These are phyloP conservation scores for Neurospora cerealis DNA, from an alignment of 495 filamentous ascomycete genomes.

Conservation along the genomic window DNA sequence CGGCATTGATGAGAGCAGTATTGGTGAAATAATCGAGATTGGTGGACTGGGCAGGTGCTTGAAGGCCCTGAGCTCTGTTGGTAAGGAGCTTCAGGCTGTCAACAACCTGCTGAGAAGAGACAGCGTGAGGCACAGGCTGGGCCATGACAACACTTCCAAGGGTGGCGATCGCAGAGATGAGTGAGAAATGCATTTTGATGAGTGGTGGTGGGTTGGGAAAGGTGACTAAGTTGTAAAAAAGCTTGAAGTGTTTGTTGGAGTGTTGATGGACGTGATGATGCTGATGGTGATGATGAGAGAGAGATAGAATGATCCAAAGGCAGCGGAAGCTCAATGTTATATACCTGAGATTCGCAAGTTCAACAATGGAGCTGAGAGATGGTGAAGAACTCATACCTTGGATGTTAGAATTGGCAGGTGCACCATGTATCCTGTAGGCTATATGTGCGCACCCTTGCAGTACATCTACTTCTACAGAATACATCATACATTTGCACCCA, in stretches of 20 bases:
- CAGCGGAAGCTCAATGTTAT: not conserved
- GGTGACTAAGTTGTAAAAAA: not conserved
- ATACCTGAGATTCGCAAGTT: not conserved
- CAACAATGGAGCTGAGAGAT: not conserved
- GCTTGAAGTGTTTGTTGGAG: not conserved
- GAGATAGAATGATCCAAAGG: not conserved
- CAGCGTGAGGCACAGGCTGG: not conserved
- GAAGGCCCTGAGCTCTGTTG: conserved; percentile 3
- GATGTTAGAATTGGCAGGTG: too few relatives aligned
- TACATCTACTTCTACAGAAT: too few relatives aligned
- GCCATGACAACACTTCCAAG: conserved; percentile 5
- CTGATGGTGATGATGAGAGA: not conserved
- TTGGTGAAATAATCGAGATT: too few relatives aligned
- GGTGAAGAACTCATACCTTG: not conserved
- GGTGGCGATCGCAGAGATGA: conserved; percentile 4
- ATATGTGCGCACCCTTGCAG: too few relatives aligned
- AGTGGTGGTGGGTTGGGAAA: not conserved
- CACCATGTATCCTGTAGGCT: too few relatives aligned
- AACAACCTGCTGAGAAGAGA: conserved; percentile 2
- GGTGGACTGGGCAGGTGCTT: conserved; percentile 1
- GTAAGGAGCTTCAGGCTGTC: conserved; percentile 11
- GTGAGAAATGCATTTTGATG: conserved; percentile 13
- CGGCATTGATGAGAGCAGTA: conserved; percentile 12
- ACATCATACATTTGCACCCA: too few relatives aligned
- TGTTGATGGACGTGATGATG: not conserved